A percentile compares a stretch with the other conserved stretches of the same genome.
These are phyloP conservation scores for Pseudogymnoascus sp. DNA, from an alignment of 2,329 filamentous ascomycete genomes.

Conservation along the genomic window DNA sequence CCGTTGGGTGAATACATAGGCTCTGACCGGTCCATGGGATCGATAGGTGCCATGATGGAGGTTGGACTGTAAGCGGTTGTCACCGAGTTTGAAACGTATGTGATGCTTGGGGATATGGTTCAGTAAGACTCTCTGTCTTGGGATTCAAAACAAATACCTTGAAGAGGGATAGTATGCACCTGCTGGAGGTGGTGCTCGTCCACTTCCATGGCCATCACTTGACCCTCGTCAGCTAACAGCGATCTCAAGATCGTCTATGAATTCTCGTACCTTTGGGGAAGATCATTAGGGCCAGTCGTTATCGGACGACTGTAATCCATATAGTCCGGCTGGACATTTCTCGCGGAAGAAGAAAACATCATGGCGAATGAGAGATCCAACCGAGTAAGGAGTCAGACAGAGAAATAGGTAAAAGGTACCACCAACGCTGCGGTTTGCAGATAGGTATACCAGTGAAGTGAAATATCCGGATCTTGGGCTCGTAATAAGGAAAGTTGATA, in stretches of 20 bases:
- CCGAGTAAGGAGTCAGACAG: constrained; percentile 6
- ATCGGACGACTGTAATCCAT: constrained; percentile 18
- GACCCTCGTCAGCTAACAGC: constrained; percentile 20
- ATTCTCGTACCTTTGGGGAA: constrained; percentile 26
- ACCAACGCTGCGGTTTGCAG: constrained; percentile 6
- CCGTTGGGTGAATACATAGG: constrained; percentile 25
- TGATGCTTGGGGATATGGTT: constrained; percentile 23
- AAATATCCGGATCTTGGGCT: constrained; percentile 3
- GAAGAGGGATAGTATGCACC: constrained; percentile 24
- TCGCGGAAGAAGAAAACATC: constrained; percentile 11
- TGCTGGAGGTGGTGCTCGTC: constrained; percentile 14
- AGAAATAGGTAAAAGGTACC: constrained; percentile 4
- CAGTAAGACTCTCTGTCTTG: constrained; percentile 19
- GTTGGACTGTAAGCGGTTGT: constrained; percentile 22
- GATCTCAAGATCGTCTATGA: constrained; percentile 10
- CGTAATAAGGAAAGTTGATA: constrained; percentile 10
- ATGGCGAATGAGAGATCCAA: constrained; percentile 7
- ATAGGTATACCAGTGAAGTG: constrained; percentile 5
- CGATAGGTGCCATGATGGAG: constrained; percentile 17
- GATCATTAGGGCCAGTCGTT: constrained; percentile 20
- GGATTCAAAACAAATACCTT: constrained; percentile 23
- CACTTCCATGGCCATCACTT: constrained; percentile 23
- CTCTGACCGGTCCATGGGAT: constrained; percentile 21
- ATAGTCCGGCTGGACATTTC: constrained; percentile 28
- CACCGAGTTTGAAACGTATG: constrained; percentile 22